These are phyloP conservation scores for Apiotrichum akiyoshidainum DNA, from an alignment of 1,284 basidiomycete genomes.

Conservation along the genomic window DNA sequence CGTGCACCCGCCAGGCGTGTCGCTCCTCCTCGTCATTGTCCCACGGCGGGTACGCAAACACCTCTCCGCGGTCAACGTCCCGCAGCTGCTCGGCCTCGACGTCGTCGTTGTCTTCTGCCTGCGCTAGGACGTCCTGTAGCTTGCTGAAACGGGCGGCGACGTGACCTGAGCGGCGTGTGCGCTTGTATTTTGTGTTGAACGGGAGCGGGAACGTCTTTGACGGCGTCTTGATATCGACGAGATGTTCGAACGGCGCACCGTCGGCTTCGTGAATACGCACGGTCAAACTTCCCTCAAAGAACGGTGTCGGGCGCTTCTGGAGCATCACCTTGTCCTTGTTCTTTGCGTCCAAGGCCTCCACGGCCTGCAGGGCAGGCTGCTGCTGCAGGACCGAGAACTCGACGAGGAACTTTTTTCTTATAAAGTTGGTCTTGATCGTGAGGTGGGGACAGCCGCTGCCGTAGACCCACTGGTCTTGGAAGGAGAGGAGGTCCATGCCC, in stretches of 20 bases:
- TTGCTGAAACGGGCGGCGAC: constrained; percentile 78
- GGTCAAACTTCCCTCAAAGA: constrained; percentile 93
- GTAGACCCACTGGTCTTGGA: constrained; percentile 98
- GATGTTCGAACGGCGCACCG: constrained; percentile 98
- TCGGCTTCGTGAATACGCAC: constrained; percentile 98
- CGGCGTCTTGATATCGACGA: constrained; percentile 80
- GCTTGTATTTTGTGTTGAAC: constrained; percentile 99
- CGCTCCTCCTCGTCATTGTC: constrained; percentile 83
- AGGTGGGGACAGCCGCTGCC: constrained; percentile 94
- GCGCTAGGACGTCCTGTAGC: constrained; percentile 86
- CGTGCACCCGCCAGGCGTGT: constrained; percentile 90
- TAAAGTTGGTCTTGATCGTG: constrained; percentile 85
- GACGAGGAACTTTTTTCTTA: constrained; percentile 96
- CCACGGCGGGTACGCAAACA: constrained; percentile 94
- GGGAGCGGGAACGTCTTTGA: constrained; percentile 94
- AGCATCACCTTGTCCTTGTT: constrained; percentile 51
- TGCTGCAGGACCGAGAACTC: constrained; percentile 92
- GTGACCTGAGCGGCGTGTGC: constrained; percentile 66
- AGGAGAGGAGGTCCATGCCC: constrained; percentile 80
- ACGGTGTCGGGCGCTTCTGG: constrained; percentile 73
- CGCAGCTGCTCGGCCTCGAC: constrained; percentile 76
- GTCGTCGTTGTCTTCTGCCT: constrained; percentile 82
- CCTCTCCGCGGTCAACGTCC: constrained; percentile 71
- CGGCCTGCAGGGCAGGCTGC: constrained; percentile 61
- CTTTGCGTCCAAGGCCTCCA: constrained; percentile 19